These are phyloP conservation scores for Colletotrichum lupini DNA, from an alignment of 2,329 filamentous ascomycete species.

Conservation along the genomic window DNA sequence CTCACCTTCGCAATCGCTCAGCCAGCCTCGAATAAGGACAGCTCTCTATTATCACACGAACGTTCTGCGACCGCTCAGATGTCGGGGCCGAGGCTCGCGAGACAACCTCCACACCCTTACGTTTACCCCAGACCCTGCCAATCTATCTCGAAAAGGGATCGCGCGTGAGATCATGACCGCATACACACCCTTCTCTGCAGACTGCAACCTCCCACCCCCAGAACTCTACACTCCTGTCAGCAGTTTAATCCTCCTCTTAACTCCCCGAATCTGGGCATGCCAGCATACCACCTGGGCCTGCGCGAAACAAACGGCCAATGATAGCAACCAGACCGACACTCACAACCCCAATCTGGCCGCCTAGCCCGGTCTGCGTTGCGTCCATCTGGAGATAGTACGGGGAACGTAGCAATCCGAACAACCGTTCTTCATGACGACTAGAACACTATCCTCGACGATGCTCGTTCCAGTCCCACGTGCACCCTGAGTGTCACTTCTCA, in stretches of 20 bases:
- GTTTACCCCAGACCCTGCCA: neutral
- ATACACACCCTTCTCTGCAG: no score
- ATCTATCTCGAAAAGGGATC: neutral
- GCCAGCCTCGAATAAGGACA: neutral
- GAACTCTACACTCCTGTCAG: neutral
- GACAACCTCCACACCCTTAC: neutral
- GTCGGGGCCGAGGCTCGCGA: neutral
- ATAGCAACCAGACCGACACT: neutral
- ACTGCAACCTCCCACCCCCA: neutral
- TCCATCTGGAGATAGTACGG: neutral
- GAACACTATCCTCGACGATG: neutral
- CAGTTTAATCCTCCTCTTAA: neutral
- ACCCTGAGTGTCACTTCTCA: slow-evolving; percentile 9
- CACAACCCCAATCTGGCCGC: neutral
- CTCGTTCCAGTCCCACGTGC: neutral
- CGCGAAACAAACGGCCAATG: neutral
- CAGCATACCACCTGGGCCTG: neutral
- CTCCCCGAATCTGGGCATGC: neutral
- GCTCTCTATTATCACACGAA: neutral
- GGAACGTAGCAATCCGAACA: slow-evolving; percentile 11
- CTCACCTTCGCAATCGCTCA: neutral
- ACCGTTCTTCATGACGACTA: neutral
- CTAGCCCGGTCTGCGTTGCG: slow-evolving; percentile 17
- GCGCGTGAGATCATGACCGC: neutral
- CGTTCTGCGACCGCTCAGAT: neutral